A percentile compares a stretch with the other conserved stretches of the same genome.
phyloP scores from a whole-genome alignment of 73 alveolate species.

The Chromera velia region DNA sequence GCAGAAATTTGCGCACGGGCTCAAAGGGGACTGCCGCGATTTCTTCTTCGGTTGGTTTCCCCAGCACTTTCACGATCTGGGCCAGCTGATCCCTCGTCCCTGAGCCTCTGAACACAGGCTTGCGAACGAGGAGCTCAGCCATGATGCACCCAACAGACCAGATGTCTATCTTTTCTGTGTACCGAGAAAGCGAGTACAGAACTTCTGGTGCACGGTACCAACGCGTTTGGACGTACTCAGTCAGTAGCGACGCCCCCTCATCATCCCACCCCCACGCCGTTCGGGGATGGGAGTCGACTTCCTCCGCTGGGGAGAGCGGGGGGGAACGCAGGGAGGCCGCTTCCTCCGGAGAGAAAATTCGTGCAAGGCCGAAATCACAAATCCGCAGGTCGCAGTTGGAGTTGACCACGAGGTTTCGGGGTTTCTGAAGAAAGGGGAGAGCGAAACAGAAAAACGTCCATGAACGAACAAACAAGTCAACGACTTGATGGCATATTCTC shows the following conservation, averaged over 20 bases:
- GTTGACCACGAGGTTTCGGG: slow-evolving; percentile 53
- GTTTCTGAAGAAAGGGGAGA: no score
- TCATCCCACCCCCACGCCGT: slow-evolving; percentile 20
- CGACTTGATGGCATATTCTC: no score
- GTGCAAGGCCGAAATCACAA: slow-evolving; percentile 50
- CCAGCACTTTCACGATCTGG: background rate
- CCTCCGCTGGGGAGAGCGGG: no score
- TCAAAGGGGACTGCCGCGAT: no score
- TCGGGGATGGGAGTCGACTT: background rate
- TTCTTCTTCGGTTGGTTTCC: background rate
- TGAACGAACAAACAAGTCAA: no score
- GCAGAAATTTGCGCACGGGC: no score
- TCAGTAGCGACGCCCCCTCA: slow-evolving; percentile 1
- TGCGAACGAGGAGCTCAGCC: background rate
- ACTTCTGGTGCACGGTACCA: slow-evolving; percentile 83
- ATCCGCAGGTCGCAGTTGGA: slow-evolving; percentile 50
- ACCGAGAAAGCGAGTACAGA: slow-evolving; percentile 56
- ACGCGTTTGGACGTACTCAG: slow-evolving; percentile 50
- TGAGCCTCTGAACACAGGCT: slow-evolving; percentile 3
- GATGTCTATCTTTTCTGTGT: slow-evolving; percentile 53
- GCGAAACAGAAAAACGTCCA: no score
- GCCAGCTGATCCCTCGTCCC: background rate
- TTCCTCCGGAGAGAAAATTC: background rate
- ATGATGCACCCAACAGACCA: slow-evolving; percentile 48
- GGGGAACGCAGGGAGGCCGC: no score